These are phyloP conservation scores for Jatropha curcas DNA, from an alignment of 345 rosid species.

Conservation along the genomic window DNA sequence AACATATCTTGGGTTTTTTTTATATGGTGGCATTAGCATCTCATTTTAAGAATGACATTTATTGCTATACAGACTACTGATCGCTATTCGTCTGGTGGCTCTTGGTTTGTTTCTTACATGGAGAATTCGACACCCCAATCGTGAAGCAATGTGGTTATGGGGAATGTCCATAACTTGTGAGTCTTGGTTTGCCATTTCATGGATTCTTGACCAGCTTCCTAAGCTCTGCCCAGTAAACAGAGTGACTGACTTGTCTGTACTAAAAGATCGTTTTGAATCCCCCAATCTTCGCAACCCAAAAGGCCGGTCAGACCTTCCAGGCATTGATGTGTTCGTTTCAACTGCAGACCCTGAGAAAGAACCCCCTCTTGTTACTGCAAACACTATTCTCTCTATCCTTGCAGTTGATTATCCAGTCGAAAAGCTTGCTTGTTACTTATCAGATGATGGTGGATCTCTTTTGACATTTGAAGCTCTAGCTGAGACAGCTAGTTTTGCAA, in stretches of 20 bases:
- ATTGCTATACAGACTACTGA: slow-evolving; percentile 48
- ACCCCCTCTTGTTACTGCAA: slow-evolving; percentile 79
- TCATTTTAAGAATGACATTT: slow-evolving; percentile 5
- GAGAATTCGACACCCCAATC: slow-evolving; percentile 70
- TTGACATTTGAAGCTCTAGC: slow-evolving; percentile 77
- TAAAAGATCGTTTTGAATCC: slow-evolving; percentile 63
- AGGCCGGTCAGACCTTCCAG: slow-evolving; percentile 78
- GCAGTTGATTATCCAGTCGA: slow-evolving; percentile 84
- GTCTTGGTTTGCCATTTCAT: slow-evolving; percentile 80
- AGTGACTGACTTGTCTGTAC: slow-evolving; percentile 61
- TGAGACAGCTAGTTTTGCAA: slow-evolving; percentile 75
- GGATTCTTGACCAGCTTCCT: slow-evolving; percentile 77
- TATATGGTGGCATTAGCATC: neutral
- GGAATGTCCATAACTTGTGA: slow-evolving; percentile 73
- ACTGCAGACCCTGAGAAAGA: slow-evolving; percentile 86
- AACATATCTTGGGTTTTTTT: neutral
- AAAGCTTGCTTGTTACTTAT: slow-evolving; percentile 71
- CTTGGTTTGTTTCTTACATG: slow-evolving; percentile 68
- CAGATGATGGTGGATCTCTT: slow-evolving; percentile 78
- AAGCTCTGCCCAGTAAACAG: slow-evolving; percentile 82
- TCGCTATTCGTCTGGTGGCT: slow-evolving; percentile 55
- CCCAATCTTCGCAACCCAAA: slow-evolving; percentile 75
- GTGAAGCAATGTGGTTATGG: slow-evolving; percentile 78
- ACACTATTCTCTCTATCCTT: slow-evolving; percentile 68
- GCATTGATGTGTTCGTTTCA: slow-evolving; percentile 74